A percentile compares a stretch with the other conserved stretches of the same genome.
Conservation (phyloP, 352 stramenopile species). For the Phytophthora ohioensis region DNA sequence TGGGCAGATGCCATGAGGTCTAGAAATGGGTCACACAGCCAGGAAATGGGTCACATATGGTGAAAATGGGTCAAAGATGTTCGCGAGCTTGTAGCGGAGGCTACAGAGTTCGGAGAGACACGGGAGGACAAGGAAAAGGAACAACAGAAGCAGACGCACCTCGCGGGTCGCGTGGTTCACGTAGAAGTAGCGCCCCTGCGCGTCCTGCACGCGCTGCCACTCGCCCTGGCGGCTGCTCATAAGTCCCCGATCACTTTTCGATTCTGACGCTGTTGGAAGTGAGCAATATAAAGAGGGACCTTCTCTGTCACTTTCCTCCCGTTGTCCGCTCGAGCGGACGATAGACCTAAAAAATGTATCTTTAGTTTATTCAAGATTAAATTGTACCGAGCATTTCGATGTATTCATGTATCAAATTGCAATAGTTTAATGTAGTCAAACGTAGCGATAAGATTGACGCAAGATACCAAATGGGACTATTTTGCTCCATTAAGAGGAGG, state of each 20-base stretch:
- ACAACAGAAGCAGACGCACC: constrained; percentile 43
- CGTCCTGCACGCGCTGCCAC: constrained; percentile 85
- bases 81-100: not conserved
- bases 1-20: constrained; percentile 86
- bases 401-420: no score
- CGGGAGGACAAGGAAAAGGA: not conserved
- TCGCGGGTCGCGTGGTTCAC: constrained; percentile 85
- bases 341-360: not conserved
- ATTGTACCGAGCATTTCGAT: no score
- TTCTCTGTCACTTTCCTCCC: constrained; percentile 11
- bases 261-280: constrained; percentile 13
- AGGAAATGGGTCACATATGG: not conserved
- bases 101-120: constrained; percentile 7
- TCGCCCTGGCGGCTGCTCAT: constrained; percentile 51
- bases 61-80: not conserved
- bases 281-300: constrained; percentile 1
- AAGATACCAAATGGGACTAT: not conserved
- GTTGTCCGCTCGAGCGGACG: constrained; percentile 20
- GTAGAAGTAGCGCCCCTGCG: constrained; percentile 87
- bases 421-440: no score
- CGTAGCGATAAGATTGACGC: constrained; percentile 13
- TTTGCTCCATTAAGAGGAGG: not conserved
- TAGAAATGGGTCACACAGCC: constrained; percentile 26
- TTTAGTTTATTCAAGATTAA: no score
- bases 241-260: constrained; percentile 14